Evolutionary conservation across 2,329 filamentous ascomycete genomes (phyloP), one percentile per base, ranked within the genome.

Genomic region (Colletotrichum orchidophilum): DNA sequence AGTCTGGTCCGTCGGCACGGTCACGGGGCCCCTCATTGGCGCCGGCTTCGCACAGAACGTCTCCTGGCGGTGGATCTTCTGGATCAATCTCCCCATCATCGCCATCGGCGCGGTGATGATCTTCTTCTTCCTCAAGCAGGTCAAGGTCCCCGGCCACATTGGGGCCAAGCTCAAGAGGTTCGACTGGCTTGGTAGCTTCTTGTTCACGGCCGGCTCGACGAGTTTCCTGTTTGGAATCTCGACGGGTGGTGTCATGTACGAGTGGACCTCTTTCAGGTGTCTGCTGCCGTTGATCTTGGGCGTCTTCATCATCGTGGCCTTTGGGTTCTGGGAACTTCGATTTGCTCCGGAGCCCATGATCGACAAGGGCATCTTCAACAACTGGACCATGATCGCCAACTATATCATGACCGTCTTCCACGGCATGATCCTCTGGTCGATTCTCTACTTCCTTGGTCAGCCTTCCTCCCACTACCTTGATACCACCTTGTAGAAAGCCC

Each of bases 191-290:
- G 92, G 92, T 1, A 86, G 87, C 5, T 73, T 87, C 1, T 76
- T 94, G 3, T 93, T 94, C 76, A 83, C 92, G 21, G 86, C 82
- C 13, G 87, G 87, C 15, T 83, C 85, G 13, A 89, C 89, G 0
- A 86, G 85, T 26, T 87, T 92, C 75, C 78, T 92, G 50, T 88
- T 92, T 54, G 88, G 89, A 0, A 77, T 92, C 4, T 90, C 89
- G 2, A 91, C 89, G 84, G 92, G 90, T 11, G 91, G 90, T 46
- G 85, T 92, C 9, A 87, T 91, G 80, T 93, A 92, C 76, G 76
- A 84, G 0, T 94, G 91, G 92, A 77, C 81, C 54, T 89, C 86
- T 3, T 92, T 88, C 85, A 84, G 85, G 1, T 91, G 90, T 0
- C 80, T 94, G 2, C 84, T 91, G 0, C 91, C 91, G 0, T 79